Base-by-base conservation (phyloP, 2,329 filamentous ascomycete species). In the Clarireedia paspali region DNA sequence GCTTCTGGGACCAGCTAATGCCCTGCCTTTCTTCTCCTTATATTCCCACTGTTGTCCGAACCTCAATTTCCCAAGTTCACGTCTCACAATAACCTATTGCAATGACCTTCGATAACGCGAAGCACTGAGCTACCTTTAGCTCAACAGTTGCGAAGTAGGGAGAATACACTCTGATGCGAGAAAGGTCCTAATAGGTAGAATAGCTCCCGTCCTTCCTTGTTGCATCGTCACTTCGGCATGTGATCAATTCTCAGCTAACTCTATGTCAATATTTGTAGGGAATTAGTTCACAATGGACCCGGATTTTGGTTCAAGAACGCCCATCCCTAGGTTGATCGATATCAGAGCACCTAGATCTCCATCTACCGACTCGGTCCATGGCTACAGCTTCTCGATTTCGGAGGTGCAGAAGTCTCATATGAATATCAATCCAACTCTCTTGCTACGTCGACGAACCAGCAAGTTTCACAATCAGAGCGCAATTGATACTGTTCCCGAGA, bases 381-480 rank as follows among this genome's bases (percentile, higher is more conserved):
- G 20, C 5, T 24, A 47, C 14, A 15, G 1, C 15, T 24, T 27
- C 20, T 15, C 44, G 4, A 27, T 26, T 23, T 26, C 24, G 7
- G 20, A 24, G 15, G 44, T 26, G 10, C 20, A 47, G 3, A 27
- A 47, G 3, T 26, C 7, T 26, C 20, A 47, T 14, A 47, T 26
- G 10, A 47, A 17, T 24, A 55, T 55, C 17, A 55, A 50, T n/a
- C 45, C 53, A 23, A 50, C 27, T 40, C 46, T 55, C 12, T 12
- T 55, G 20, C 50, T 46, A 15, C 53, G 38, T 23, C 53, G 53
- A 14, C 46, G 27, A 20, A 55, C 14, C 3, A 55, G 53, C 15
- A 27, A 26, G 6, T 36, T 38, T 17, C 54, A 50, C 23, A 50
- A 57, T 23, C 6, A 55, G 45, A 51, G 39, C 47, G 44, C 26